Evolutionary conservation across 345 rosid genomes (phyloP).

Genomic region (Hevea brasiliensis): DNA sequence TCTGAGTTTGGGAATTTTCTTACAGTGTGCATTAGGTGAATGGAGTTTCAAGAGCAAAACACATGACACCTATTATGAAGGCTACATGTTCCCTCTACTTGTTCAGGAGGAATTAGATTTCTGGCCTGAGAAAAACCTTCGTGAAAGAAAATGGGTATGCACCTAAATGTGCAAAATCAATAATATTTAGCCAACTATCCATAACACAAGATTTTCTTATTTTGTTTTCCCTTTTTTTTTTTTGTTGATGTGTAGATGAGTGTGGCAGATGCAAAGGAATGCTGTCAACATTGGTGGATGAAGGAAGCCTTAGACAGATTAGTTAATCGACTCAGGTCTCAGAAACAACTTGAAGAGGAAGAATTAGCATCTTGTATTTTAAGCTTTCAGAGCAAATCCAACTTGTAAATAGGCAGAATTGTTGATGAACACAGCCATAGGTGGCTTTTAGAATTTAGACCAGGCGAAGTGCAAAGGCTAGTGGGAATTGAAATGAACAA

Average conservation of each 20-base stretch:
- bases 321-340: conserved; percentile 26
- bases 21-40: conserved; percentile 45
- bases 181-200: not conserved
- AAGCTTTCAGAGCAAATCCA: conserved; percentile 6
- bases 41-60: conserved; percentile 61
- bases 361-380: conserved; percentile 3
- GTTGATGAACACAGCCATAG: not conserved
- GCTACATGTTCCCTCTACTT: conserved; percentile 61
- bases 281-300: conserved; percentile 58
- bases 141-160: conserved; percentile 58
- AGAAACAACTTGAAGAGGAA: conserved; percentile 11
- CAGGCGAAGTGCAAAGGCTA: not conserved
- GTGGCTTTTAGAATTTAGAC: not conserved
- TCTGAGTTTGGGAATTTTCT: conserved; percentile 2
- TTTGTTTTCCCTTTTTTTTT: not conserved
- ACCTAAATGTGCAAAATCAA: not conserved
- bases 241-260: conserved; percentile 34
- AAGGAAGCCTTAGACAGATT: conserved; percentile 56
- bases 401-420: conserved; percentile 19
- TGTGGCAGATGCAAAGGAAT: conserved; percentile 46
- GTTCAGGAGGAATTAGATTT: conserved; percentile 48
- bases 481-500: conserved; percentile 5
- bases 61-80: conserved; percentile 46
- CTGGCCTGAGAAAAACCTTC: conserved; percentile 63
- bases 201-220: conserved; percentile 2